Conservation (phyloP, 2,329 filamentous ascomycete genomes). For the Cladosporium phlei region DNA sequence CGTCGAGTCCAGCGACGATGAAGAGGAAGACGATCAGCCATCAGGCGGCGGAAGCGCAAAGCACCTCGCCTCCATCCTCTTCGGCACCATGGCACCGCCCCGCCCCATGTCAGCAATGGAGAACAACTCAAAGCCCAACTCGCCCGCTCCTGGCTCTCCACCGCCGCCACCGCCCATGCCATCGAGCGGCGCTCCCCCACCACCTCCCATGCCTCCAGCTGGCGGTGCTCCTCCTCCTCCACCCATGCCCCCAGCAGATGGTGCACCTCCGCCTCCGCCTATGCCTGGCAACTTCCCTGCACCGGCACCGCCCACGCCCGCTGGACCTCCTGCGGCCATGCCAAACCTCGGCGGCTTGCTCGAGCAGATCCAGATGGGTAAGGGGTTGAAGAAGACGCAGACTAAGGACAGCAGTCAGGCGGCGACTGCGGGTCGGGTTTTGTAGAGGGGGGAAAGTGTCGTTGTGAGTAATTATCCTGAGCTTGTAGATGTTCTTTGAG, state of each 20-base stretch:
- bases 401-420: constrained; percentile 81
- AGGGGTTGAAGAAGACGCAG: constrained; percentile 73
- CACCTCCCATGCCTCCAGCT: constrained; percentile 26
- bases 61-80: constrained; percentile 88
- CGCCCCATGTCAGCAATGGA: constrained; percentile 73
- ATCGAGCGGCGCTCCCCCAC: constrained; percentile 37
- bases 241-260: constrained; percentile 44
- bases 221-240: constrained; percentile 42
- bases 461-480: background rate
- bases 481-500: no score
- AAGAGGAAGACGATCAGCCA: constrained; percentile 68
- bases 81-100: constrained; percentile 94
- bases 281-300: constrained; percentile 40
- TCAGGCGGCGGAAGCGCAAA: constrained; percentile 80
- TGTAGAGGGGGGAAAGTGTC: constrained; percentile 20
- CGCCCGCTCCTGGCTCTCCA: constrained; percentile 33
- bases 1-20: constrained; percentile 69
- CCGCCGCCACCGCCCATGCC: constrained; percentile 43
- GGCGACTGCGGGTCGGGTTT: constrained; percentile 69
- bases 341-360: constrained; percentile 58
- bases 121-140: constrained; percentile 46
- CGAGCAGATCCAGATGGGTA: constrained; percentile 78
- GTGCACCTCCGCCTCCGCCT: constrained; percentile 39
- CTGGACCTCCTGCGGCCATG: constrained; percentile 41
- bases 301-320: constrained; percentile 39